Evolutionary conservation across 805 yeast genomes (phyloP).

Genomic region (Yamadazyma tumulicola): DNA sequence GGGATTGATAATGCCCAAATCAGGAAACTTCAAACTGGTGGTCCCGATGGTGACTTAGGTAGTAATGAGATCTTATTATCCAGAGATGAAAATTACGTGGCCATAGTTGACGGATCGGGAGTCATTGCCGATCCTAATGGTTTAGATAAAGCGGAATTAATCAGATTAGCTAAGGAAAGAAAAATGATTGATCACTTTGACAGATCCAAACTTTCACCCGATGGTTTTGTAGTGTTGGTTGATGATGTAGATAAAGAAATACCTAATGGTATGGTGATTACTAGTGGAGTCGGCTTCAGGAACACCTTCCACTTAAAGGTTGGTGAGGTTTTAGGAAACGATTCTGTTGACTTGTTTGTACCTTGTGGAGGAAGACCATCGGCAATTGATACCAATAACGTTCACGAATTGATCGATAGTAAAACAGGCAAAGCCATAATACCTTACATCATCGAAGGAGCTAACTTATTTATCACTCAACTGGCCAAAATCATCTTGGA

Average conservation of each 20-base stretch:
- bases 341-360: constrained; percentile 76
- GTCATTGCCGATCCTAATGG: constrained; percentile 92
- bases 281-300: constrained; percentile 87
- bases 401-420: constrained; percentile 63
- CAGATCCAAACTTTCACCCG: constrained; percentile 57
- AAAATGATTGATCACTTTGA: constrained; percentile 71
- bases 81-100: constrained; percentile 77
- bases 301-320: constrained; percentile 81
- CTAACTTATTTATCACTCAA: constrained; percentile 92
- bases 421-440: constrained; percentile 73
- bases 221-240: constrained; percentile 79
- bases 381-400: constrained; percentile 86
- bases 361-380: constrained; percentile 99
- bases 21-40: constrained; percentile 92
- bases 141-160: constrained; percentile 72
- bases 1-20: constrained; percentile 56
- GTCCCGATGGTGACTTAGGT: constrained; percentile 98
- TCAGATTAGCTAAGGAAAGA: constrained; percentile 74
- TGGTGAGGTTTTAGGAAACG: constrained; percentile 58
- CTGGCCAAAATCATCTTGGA: constrained; percentile 86
- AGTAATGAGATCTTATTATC: constrained; percentile 91
- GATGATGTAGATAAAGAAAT: constrained; percentile 78
- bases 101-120: constrained; percentile 93
- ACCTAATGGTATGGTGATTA: constrained; percentile 72
- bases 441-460: constrained; percentile 95